phyloP scores from a whole-genome alignment of 1,139 yeast genomes.

The Blastobotrys raffinosifermentans region DNA sequence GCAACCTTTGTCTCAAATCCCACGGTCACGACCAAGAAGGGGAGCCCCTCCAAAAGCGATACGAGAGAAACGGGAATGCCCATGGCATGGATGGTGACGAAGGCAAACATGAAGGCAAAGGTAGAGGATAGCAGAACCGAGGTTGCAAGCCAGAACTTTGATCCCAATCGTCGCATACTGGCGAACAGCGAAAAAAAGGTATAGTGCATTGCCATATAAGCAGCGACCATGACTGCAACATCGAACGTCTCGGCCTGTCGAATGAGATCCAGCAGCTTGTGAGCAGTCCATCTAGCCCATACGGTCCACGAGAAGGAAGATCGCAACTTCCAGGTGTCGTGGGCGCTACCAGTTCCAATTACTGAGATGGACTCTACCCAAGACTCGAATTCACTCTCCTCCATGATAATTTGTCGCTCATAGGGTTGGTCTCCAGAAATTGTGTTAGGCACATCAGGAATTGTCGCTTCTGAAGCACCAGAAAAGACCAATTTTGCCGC shows the following conservation, averaged over 20 bases:
- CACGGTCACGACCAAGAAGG: slow-evolving; percentile 85
- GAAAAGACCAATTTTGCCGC: slow-evolving; percentile 51
- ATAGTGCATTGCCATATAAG: slow-evolving; percentile 87
- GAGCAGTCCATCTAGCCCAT: slow-evolving; percentile 44
- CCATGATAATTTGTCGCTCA: slow-evolving; percentile 39
- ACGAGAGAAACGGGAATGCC: slow-evolving; percentile 58
- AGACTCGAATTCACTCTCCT: slow-evolving; percentile 31
- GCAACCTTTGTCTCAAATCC: slow-evolving; percentile 88
- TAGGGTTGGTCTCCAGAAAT: too few relatives aligned
- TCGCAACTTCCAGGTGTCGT: slow-evolving; percentile 49
- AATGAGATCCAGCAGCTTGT: slow-evolving; percentile 49
- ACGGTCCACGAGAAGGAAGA: slow-evolving; percentile 61
- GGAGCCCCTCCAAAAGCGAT: slow-evolving; percentile 84
- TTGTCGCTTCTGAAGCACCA: slow-evolving; percentile 10
- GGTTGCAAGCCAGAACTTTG: slow-evolving; percentile 85
- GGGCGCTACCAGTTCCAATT: slow-evolving; percentile 36
- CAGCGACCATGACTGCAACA: slow-evolving; percentile 69
- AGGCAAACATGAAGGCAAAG: slow-evolving; percentile 81
- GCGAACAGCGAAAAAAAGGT: slow-evolving; percentile 71
- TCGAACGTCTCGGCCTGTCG: slow-evolving; percentile 84
- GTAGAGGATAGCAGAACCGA: slow-evolving; percentile 76
- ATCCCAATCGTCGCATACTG: slow-evolving; percentile 76
- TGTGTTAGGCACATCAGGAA: slow-evolving; percentile 7
- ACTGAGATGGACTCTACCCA: slow-evolving; percentile 37
- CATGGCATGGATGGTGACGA: slow-evolving; percentile 49